Base-by-base conservation (phyloP, 768 basidiomycete genomes). In the Tulasnella sp. region DNA sequence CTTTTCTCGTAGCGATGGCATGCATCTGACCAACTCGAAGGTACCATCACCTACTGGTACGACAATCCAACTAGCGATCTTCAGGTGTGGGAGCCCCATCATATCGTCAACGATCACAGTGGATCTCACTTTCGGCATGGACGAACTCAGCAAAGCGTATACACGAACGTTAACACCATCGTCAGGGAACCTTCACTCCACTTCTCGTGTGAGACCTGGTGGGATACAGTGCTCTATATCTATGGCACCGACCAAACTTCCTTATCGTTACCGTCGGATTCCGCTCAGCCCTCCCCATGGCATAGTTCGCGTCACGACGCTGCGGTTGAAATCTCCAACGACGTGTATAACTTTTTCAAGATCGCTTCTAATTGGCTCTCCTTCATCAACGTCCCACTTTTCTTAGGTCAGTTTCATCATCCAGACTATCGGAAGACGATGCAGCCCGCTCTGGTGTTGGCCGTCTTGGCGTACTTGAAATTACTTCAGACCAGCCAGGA, bases 321-420 rank as follows among this genome's bases (percentile, higher is more conserved):
- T 15, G 27, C 49, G 2, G 21, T 8, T 7, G 38, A 26, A 41
- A 32, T 49, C 38, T 30, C 27, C 13, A 21, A 27, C 0, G 43
- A 59, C 42, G 29, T 59, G 15, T 47, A 58, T 10, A 17, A n/a
- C 45, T 23, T 59, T 27, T 59, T 59, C 56, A 58, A 27, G 51
- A 51, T 32, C 30, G 43, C 56, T 4, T 29, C 44, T 17, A 41
- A 43, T 34, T 51, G 45, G 61, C 41, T 63, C 58, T 60, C 58
- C n/a, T 63, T 60, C 62, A 11, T 63, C 29, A 54, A 63, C 41
- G 58, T 63, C 8, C 62, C 58, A 4, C 53, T 63, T 27, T 63
- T 63, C 59, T 60, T 60, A 42, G 30, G 23, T 19, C 8, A 30
- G 45, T 60, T 63, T 51, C 52, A 60, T 26, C 51, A 60, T 26